Evolutionary conservation across 169 alveolate genomes (phyloP).

Genomic region (Cyclospora cayetanensis): DNA sequence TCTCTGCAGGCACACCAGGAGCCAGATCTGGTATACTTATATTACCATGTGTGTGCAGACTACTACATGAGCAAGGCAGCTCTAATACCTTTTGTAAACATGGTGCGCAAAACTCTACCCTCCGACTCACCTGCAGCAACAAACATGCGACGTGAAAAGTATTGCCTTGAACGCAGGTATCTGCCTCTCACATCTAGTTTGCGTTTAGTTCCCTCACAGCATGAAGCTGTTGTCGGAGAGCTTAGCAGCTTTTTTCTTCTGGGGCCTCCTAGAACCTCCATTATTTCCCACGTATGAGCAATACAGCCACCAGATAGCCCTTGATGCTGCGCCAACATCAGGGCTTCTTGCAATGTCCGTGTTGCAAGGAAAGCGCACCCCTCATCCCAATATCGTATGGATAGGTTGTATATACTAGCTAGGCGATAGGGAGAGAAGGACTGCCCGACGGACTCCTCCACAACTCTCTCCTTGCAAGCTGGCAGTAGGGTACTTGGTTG

Average conservation of each 20-base stretch:
- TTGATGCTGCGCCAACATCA: conserved; percentile 17
- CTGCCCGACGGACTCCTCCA: not conserved
- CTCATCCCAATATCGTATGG: conserved; percentile 54
- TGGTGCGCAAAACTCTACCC: too few relatives aligned
- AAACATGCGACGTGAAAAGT: conserved; percentile 49
- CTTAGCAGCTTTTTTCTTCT: too few relatives aligned
- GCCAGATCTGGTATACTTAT: too few relatives aligned
- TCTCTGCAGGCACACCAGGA: conserved; percentile 8
- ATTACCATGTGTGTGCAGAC: too few relatives aligned
- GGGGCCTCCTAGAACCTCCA: conserved; percentile 32
- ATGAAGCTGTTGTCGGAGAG: too few relatives aligned
- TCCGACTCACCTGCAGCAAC: conserved; percentile 49
- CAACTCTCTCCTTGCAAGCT: not conserved
- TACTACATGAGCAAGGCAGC: too few relatives aligned
- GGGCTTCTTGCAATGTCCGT: conserved; percentile 18
- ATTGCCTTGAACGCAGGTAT: conserved; percentile 36
- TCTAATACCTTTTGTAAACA: too few relatives aligned
- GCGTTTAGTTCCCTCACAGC: too few relatives aligned
- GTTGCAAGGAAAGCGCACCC: conserved; percentile 31
- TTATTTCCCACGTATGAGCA: conserved; percentile 35
- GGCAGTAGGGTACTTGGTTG: conserved; percentile 3
- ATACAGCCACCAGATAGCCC: conserved; percentile 35
- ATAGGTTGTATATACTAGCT: conserved; percentile 49
- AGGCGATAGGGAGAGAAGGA: conserved; percentile 39
- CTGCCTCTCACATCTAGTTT: conserved; percentile 21